Base-by-base conservation (phyloP, 2,329 filamentous ascomycete species). In the Penicillium sp. region DNA sequence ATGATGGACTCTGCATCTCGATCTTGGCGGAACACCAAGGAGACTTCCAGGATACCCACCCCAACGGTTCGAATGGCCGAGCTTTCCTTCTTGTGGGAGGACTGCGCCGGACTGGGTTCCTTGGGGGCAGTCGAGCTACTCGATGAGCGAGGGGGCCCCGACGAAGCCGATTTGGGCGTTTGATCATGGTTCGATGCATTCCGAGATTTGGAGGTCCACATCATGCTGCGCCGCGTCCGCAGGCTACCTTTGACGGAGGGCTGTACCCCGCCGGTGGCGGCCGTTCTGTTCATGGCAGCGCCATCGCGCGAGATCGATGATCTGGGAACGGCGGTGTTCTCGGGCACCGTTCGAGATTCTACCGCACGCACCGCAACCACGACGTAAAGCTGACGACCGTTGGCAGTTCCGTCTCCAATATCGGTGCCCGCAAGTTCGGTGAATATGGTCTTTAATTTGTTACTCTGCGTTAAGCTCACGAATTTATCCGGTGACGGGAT, bases 381-480 rank as follows among this genome's bases (percentile, higher is more conserved):
- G 1, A 98, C 76, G 64, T 87, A 96, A 18, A 97, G 71, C 44
- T 89, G 85, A 3, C 81, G 81, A 41, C 86, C 85, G 7, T 81
- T 77, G 12, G 63, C 72, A n/a, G 76, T 72, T 9, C 74, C 76
- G 57, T 83, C 78, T n/a, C 80, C 80, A 48, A 85, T 75, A 60
- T 96, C 90, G 42, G 83, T 79, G 1, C 87, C 80, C 35, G 84
- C 88, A 13, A 98, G 74, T 60, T 97, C 90, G 3, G 88, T 84
- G 58, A 97, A 96, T 2, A 98, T 76, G 0, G 90, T 94, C 62
- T 86, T 88, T 64, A 90, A 81, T 62, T 85, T 84, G 24, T 81
- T 78, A 53, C 81, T 80, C 45, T 83, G 79, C 8, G 79, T 72
- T 42, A 88, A 71, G 50, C 79, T 81, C 9, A 82, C 78, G 52